phyloP scores from a whole-genome alignment of 2,329 filamentous ascomycete genomes.

The Fusarium sp. region DNA sequence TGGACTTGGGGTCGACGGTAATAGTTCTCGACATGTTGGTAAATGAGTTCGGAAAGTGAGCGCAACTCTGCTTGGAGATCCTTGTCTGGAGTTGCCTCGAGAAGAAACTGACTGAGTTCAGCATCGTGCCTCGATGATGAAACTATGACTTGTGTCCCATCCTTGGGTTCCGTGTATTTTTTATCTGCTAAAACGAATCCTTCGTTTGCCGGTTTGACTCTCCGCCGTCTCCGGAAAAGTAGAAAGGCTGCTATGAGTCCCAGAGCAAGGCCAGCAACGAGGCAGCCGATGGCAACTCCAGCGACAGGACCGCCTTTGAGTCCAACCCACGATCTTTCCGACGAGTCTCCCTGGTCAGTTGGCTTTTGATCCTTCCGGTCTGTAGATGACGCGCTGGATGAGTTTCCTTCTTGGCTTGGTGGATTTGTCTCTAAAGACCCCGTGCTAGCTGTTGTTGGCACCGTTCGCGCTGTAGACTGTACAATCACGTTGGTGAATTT shows the following conservation, averaged over 20 bases:
- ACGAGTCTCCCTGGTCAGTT: neutral
- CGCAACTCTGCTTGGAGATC: conserved; percentile 46
- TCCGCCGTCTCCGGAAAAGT: conserved; percentile 33
- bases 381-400: neutral
- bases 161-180: neutral
- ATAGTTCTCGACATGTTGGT: conserved; percentile 51
- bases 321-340: neutral
- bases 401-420: neutral
- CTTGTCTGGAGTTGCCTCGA: conserved; percentile 48
- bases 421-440: neutral
- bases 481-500: neutral
- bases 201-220: neutral
- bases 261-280: conserved; percentile 40
- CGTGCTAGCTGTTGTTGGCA: neutral
- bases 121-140: conserved; percentile 21
- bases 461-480: neutral
- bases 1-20: conserved; percentile 46
- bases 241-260: conserved; percentile 40
- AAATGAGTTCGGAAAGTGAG: conserved; percentile 47
- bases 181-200: neutral
- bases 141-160: conserved; percentile 17
- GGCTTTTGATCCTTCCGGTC: too few species aligned
- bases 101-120: conserved; percentile 48
- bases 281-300: conserved; percentile 44
- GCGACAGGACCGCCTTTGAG: conserved; percentile 34